These are phyloP conservation scores for Trichoderma virens DNA, from an alignment of 495 filamentous ascomycete species.

Conservation along the genomic window DNA sequence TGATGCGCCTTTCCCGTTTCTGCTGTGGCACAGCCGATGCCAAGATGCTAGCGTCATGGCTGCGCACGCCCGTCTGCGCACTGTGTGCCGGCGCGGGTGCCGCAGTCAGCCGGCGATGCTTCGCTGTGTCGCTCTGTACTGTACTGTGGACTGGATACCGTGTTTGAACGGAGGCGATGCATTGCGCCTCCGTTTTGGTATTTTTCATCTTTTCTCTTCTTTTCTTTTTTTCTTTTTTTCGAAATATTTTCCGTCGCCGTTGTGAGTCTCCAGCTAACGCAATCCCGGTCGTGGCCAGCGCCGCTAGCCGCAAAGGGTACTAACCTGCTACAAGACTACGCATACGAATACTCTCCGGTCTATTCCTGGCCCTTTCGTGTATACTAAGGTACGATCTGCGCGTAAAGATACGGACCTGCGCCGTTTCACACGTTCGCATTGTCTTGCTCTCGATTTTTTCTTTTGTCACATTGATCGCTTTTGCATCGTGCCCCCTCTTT, in stretches of 20 bases:
- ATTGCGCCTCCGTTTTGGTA: too few species aligned
- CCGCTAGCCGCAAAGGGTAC: neutral
- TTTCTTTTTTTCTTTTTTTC: neutral
- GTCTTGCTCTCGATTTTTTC: neutral
- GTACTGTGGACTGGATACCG: too few species aligned
- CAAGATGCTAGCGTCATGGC: conserved; percentile 3
- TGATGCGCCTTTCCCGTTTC: conserved; percentile 5
- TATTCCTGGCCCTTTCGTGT: too few species aligned
- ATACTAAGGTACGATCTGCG: too few species aligned
- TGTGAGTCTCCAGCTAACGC: neutral
- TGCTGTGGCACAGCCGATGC: conserved; percentile 8
- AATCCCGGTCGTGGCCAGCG: neutral
- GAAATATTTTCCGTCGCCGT: neutral
- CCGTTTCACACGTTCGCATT: neutral
- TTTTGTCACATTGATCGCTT: too few species aligned
- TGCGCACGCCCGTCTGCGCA: neutral
- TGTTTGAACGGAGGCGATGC: too few species aligned
- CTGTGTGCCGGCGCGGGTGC: too few species aligned
- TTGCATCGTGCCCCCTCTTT: too few species aligned
- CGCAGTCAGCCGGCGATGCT: too few species aligned
- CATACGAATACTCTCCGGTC: neutral
- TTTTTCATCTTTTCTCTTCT: neutral
- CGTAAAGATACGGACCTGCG: neutral
- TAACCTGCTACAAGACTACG: neutral
- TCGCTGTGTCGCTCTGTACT: too few species aligned